Evolutionary conservation across 495 filamentous ascomycete species (phyloP), one percentile per base, ranked within the genome.

Genomic region (Penicillium bovifimosum): DNA sequence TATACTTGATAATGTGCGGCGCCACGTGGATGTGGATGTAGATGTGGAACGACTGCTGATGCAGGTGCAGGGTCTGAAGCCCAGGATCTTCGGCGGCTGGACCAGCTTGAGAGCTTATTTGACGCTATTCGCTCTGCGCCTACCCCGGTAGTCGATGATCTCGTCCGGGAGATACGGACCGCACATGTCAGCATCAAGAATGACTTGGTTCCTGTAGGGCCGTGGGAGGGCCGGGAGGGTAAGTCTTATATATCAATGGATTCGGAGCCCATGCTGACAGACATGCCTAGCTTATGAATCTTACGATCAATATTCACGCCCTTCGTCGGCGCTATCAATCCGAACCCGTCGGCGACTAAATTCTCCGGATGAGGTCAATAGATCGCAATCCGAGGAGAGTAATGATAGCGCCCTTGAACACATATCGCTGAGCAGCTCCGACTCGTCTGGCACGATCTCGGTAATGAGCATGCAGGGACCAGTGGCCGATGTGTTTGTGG

Each of bases 91-190:
- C 59, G 58, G 36, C 70, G 69, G 50, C 54, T 69, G 36, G 61
- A 64, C 29, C 59, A 70, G 52, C 64, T 76, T 13, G 68, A 69
- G 51, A 58, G 49, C 40, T 60, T 76, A 46, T 72, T 76, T 56
- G 61, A 69, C 32, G 66, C 67, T 35, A 70, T 76, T 57, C 70
- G 71, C 18, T 69, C 68, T 3, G 73, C 70, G 16, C 68, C 71
- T 32, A 54, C 57, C 13, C 47, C 64, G 6, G 54, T 69, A 9
- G 67, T 73, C 10, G 68, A 72, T 46, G 55, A 61, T 6, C 33
- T 76, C 14, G 57, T 76, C 34, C 60, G 57, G 7, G 61, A 69
- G 32, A 65, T 76, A 49, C 66, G 73, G 10, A 41, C 52, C 4
- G 47, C 61, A 34, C 64, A 63, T 24, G 59, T 56, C 10, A 58